phyloP scores from a whole-genome alignment of 805 yeast genomes.

The Lachancea fermentati region DNA sequence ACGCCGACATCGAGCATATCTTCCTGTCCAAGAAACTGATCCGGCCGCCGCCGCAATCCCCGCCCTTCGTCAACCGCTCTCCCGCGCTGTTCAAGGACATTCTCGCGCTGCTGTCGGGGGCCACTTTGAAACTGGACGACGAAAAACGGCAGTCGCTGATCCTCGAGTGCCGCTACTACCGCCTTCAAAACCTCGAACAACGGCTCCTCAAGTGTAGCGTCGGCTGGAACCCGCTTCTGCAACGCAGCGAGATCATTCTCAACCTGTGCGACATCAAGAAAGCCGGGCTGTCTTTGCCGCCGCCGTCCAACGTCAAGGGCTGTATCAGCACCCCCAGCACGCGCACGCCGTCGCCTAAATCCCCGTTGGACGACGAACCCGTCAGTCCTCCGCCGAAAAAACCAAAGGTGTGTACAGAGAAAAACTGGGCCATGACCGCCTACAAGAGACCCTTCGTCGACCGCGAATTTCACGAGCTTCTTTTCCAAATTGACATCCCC shows the following conservation, averaged over 20 bases:
- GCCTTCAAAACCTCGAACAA: constrained; percentile 73
- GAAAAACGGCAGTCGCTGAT: constrained; percentile 52
- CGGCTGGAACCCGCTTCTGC: constrained; percentile 45
- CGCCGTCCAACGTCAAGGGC: not conserved
- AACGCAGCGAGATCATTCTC: constrained; percentile 52
- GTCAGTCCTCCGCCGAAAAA: constrained; percentile 16
- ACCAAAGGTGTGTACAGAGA: constrained; percentile 8
- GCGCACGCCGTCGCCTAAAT: not conserved
- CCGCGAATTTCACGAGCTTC: constrained; percentile 33
- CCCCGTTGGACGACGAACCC: not conserved
- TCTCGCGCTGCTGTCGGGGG: constrained; percentile 52
- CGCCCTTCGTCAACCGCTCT: constrained; percentile 46
- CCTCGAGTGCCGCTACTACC: constrained; percentile 70
- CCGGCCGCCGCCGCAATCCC: constrained; percentile 75
- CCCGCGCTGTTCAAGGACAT: constrained; percentile 51
- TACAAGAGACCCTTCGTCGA: constrained; percentile 48
- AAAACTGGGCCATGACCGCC: constrained; percentile 18
- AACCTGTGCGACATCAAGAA: constrained; percentile 41
- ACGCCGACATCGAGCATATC: constrained; percentile 44
- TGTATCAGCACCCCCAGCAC: not conserved
- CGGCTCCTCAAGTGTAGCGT: constrained; percentile 49
- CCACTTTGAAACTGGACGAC: constrained; percentile 44
- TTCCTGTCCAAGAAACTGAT: constrained; percentile 39
- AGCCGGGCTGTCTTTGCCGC: constrained; percentile 30
- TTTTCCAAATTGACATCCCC: constrained; percentile 37